Percentiles rank a stretch among this genome's conserved stretches.
These are phyloP conservation scores for Aspergillus homomorphus DNA, from an alignment of 495 filamentous ascomycete species.

Conservation along the genomic window DNA sequence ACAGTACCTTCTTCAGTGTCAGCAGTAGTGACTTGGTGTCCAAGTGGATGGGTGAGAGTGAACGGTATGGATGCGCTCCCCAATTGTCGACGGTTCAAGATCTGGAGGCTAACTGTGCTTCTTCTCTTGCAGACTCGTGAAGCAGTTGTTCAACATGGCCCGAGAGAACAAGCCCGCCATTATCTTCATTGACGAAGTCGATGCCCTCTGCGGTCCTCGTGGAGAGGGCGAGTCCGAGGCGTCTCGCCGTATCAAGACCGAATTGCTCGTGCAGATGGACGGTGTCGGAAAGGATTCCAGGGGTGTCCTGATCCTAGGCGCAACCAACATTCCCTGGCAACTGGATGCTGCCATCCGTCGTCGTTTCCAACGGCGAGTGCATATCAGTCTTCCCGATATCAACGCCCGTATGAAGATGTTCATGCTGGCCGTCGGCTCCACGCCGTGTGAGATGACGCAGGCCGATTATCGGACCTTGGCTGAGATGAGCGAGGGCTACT, in stretches of 20 bases:
- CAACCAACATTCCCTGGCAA: conserved; percentile 99
- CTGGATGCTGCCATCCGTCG: conserved; percentile 95
- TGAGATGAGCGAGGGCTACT: conserved; percentile 85
- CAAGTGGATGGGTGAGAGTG: conserved; percentile 99
- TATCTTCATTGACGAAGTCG: conserved; percentile 99
- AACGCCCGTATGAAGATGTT: conserved; percentile 95
- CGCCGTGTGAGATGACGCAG: conserved; percentile 77
- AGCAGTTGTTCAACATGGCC: conserved; percentile 96
- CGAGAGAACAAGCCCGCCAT: conserved; percentile 97
- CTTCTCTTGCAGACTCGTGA: conserved; percentile 70
- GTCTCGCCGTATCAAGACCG: conserved; percentile 95
- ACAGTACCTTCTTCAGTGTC: conserved; percentile 99
- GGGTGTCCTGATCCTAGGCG: conserved; percentile 91
- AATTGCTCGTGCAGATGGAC: conserved; percentile 98
- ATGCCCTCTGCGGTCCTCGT: conserved; percentile 91
- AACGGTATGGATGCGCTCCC: conserved; percentile 63
- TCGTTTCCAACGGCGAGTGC: conserved; percentile 93
- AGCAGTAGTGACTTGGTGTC: conserved; percentile 94
- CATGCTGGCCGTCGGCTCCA: conserved; percentile 85
- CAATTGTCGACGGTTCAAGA: background rate
- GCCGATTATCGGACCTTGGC: conserved; percentile 78
- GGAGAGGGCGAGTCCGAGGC: conserved; percentile 98
- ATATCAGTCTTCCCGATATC: conserved; percentile 87
- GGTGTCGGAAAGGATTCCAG: conserved; percentile 92
- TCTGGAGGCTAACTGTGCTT: conserved; percentile 1